Evolutionary conservation across 2,329 filamentous ascomycete species (phyloP), one percentile per base, ranked within the genome.

Genomic region (Rosellinia necatrix): DNA sequence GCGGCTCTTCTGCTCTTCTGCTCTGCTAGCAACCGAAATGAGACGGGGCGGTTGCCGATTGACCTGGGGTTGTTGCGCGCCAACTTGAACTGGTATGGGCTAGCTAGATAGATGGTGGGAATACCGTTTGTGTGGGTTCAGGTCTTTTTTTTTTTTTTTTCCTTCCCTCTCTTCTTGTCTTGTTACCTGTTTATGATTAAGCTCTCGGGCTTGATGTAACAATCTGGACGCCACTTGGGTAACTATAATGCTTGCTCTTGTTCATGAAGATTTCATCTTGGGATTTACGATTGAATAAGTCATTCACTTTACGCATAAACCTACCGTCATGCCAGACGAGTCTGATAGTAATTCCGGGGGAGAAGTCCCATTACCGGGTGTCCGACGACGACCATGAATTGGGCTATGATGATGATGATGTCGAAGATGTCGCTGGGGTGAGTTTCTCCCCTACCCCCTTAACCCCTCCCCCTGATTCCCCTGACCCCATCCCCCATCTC

Each of bases 301-400:
- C 10, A 6, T 34, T 22, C 5, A 32, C 2, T 9, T 21, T 13
- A 19, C 19, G 17, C 10, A n/a, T 6, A 48, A 8, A n/a, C 15
- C 21, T 35, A 12, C 15, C 29, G 51, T 10, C 6, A 60, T 60
- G 58, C 4, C 29, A 10, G 13, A 49, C 1, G 47, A 10, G 13
- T 24, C 25, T 24, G 46, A 58, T 13, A 40, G 27, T 12, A 27
- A 49, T 6, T 43, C 44, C 12, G 34, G 37, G 1, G 57, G n/a
- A 60, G 40, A 57, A 60, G 44, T 15, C 12, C n/a, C 49, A 17
- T 35, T 47, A 37, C 25, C 58, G 54, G 25, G 27, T 44, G 27
- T 58, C 55, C 9, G 54, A 60, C 37, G 49, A 61, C 12, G 55
- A 58, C 0, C 47, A 32, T 21, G 48, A 24, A 35, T 40, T 49